Evolutionary conservation across 2,329 filamentous ascomycete species (phyloP).

Genomic region (Phyllosticta ampelicida): DNA sequence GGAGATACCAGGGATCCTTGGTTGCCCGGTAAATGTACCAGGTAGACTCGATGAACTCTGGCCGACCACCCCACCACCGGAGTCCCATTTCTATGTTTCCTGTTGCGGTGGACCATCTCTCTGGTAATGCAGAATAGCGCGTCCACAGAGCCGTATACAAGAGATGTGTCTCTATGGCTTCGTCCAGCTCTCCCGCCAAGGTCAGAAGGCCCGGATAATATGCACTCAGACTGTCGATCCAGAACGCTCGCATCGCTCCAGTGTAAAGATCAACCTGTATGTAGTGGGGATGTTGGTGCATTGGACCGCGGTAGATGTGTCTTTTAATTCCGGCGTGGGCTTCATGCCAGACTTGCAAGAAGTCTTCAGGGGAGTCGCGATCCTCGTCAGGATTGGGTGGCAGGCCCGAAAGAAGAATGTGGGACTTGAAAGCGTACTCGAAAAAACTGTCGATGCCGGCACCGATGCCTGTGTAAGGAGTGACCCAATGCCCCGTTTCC

Average conservation of each 20-base stretch:
- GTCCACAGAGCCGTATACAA: conserved; percentile 92
- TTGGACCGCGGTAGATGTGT: conserved; percentile 70
- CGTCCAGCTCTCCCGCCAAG: conserved; percentile 78
- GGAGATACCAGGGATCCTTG: conserved; percentile 88
- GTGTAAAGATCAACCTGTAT: conserved; percentile 82
- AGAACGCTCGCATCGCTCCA: conserved; percentile 77
- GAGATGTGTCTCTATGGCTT: conserved; percentile 81
- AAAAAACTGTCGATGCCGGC: conserved; percentile 98
- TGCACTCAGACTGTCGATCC: conserved; percentile 92
- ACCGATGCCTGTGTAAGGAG: conserved; percentile 82
- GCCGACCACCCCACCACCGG: conserved; percentile 88
- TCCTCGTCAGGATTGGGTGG: conserved; percentile 41
- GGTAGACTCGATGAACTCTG: conserved; percentile 94
- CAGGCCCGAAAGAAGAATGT: conserved; percentile 75
- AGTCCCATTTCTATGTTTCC: conserved; percentile 77
- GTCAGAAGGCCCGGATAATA: conserved; percentile 88
- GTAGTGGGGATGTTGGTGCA: conserved; percentile 80
- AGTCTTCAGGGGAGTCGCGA: conserved; percentile 61
- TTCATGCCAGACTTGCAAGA: conserved; percentile 72
- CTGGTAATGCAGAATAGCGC: conserved; percentile 83
- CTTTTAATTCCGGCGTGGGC: conserved; percentile 80
- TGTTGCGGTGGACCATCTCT: conserved; percentile 82
- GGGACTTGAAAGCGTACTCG: conserved; percentile 91
- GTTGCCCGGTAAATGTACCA: conserved; percentile 95
- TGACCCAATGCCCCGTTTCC: conserved; percentile 81